Base-by-base conservation (phyloP, 2,329 filamentous ascomycete genomes). In the Escovopsis sp. region DNA sequence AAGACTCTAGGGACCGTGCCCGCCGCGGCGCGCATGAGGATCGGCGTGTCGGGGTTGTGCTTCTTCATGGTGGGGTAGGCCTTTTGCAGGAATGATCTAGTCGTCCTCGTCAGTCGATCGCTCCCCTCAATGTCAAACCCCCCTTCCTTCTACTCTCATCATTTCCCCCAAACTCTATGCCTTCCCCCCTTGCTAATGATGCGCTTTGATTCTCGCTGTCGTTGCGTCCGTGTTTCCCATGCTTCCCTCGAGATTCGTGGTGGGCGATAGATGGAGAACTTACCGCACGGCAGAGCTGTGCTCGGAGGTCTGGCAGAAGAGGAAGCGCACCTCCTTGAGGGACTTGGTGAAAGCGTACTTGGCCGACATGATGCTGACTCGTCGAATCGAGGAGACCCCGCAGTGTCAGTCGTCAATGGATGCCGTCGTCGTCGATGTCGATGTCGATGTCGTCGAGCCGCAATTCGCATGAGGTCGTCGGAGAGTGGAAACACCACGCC, bases 11-110 rank as follows among this genome's bases (percentile, higher is more conserved):
- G 89, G 60, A 83, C 69, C 43, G 85, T 85, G 57, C 85, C 86
- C 53, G 77, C 69, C 42, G 89, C 91, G 71, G 96, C 91, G 59
- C 91, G 85, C 58, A 98, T 80, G 71, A 98, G 72, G 65, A 98
- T 96, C 43, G 91, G 91, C 39, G 76, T 88, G 64, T 84, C 71
- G 44, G 91, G 91, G 70, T 98, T 98, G 74, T 89, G 85, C 73
- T 94, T 93, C 79, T 98, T 98, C 89, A 98, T 96, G 47, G 85
- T 91, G 38, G 91, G 91, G 66, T 98, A 98, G 52, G 87, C 80
- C 61, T 85, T 79, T 51, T 81, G 82, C 52, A 98, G 73, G 68
- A 98, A 98, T 28, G 83, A 80, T 63, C 91, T 95, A 55, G 40
- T 4, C 32, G 39, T 41, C 30, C 19, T 42, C 23, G 43, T 33